Conservation (phyloP, 2,329 filamentous ascomycete species). For the Stemphylium lycopersici region DNA sequence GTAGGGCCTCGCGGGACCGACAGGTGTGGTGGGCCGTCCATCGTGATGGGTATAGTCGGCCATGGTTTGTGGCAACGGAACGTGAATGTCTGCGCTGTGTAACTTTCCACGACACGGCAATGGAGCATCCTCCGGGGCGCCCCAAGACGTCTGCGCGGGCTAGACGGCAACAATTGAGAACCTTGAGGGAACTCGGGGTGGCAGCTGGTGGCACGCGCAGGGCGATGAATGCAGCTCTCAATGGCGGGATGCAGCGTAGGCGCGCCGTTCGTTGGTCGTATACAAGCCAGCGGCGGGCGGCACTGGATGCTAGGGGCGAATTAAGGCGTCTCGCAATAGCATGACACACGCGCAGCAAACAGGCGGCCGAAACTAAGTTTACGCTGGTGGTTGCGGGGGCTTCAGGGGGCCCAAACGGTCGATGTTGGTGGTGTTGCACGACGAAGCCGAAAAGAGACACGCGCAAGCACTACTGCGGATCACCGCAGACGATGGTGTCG, state of each 20-base stretch:
- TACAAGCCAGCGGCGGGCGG: conserved; percentile 3
- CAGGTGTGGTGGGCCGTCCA: conserved; percentile 40
- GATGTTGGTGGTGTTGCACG: conserved; percentile 23
- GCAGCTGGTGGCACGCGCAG: conserved; percentile 17
- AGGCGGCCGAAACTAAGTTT: conserved; percentile 22
- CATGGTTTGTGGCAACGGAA: conserved; percentile 25
- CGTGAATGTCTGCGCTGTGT: conserved; percentile 12
- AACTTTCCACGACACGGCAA: conserved; percentile 22
- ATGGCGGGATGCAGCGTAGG: conserved; percentile 12
- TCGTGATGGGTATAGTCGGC: conserved; percentile 29
- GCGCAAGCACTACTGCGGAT: conserved; percentile 19
- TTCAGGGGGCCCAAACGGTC: conserved; percentile 25
- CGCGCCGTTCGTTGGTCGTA: conserved; percentile 7
- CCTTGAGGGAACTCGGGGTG: conserved; percentile 8
- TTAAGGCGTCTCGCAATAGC: conserved; percentile 22
- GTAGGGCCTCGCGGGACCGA: conserved; percentile 30
- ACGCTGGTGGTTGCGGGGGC: conserved; percentile 22
- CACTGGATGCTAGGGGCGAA: conserved; percentile 9
- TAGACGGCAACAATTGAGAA: conserved; percentile 16
- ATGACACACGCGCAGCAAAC: conserved; percentile 30
- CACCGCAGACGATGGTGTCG: conserved; percentile 7
- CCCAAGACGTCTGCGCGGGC: conserved; percentile 15
- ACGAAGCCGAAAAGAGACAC: conserved; percentile 24
- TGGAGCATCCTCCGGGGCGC: conserved; percentile 39
- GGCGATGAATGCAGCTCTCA: conserved; percentile 9